phyloP scores from a whole-genome alignment of 2,329 filamentous ascomycete species.

The Knoxdaviesia capensis region DNA sequence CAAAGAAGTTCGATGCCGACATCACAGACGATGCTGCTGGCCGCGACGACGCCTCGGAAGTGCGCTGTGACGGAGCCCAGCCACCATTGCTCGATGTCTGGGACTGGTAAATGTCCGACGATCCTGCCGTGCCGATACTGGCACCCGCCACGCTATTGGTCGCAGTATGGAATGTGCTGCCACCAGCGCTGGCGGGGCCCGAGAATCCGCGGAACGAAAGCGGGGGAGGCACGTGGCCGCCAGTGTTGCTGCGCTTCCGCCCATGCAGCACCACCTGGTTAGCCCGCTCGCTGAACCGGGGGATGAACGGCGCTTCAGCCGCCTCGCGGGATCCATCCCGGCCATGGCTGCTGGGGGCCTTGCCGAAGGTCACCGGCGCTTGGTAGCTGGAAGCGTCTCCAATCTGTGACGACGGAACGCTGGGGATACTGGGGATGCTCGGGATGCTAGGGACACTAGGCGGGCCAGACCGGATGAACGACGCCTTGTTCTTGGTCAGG shows the following conservation, averaged over 20 bases:
- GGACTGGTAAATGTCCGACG: constrained; percentile 40
- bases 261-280: constrained; percentile 35
- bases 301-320: constrained; percentile 53
- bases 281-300: constrained; percentile 40
- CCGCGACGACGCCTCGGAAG: constrained; percentile 32
- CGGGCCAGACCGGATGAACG: constrained; percentile 19
- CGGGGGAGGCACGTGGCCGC: constrained; percentile 49
- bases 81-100: constrained; percentile 25
- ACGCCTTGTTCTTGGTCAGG: constrained; percentile 49
- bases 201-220: constrained; percentile 67
- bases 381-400: constrained; percentile 16
- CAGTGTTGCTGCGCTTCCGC: constrained; percentile 79
- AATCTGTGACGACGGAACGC: constrained; percentile 15
- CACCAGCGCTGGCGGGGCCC: constrained; percentile 18
- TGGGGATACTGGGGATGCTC: constrained; percentile 22
- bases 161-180: constrained; percentile 20
- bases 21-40: constrained; percentile 5
- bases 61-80: constrained; percentile 20
- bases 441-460: constrained; percentile 34
- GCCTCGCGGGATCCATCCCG: constrained; percentile 34
- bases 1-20: constrained; percentile 47
- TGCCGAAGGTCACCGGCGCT: constrained; percentile 19
- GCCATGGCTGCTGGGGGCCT: constrained; percentile 15
- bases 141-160: constrained; percentile 37
- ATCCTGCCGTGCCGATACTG: constrained; percentile 35